phyloP scores from a whole-genome alignment of 2,329 filamentous ascomycete species.

The Dothistroma septosporum region DNA sequence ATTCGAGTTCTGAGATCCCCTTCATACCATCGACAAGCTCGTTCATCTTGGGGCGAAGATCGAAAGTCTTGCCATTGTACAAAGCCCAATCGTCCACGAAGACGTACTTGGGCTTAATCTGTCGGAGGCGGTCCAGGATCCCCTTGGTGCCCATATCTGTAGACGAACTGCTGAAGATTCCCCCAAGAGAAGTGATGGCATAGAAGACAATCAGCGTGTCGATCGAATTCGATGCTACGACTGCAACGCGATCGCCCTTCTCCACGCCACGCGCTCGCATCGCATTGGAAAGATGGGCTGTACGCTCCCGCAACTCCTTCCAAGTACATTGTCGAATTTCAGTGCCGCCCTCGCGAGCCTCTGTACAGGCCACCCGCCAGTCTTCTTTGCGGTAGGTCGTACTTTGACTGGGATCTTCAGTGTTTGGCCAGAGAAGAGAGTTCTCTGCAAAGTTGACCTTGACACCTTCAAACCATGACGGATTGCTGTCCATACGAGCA shows the following conservation, averaged over 20 bases:
- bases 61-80: constrained; percentile 72
- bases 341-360: constrained; percentile 64
- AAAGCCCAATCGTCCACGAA: constrained; percentile 78
- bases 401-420: constrained; percentile 43
- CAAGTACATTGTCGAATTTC: constrained; percentile 58
- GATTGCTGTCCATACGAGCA: constrained; percentile 65
- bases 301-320: constrained; percentile 58
- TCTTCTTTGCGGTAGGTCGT: constrained; percentile 65
- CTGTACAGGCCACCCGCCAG: constrained; percentile 63
- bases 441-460: constrained; percentile 77
- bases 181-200: constrained; percentile 66
- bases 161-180: constrained; percentile 68
- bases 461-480: constrained; percentile 73
- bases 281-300: constrained; percentile 60
- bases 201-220: constrained; percentile 70
- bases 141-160: constrained; percentile 82
- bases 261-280: constrained; percentile 62
- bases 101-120: constrained; percentile 73
- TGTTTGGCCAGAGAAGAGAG: constrained; percentile 57
- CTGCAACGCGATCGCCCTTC: constrained; percentile 69
- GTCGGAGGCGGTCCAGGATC: constrained; percentile 67
- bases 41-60: constrained; percentile 68
- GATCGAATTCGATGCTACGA: constrained; percentile 70
- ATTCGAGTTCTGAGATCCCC: constrained; percentile 56
- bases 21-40: constrained; percentile 62